Conservation (phyloP, 306 rosid species). For the Canavalia ensiformis region DNA sequence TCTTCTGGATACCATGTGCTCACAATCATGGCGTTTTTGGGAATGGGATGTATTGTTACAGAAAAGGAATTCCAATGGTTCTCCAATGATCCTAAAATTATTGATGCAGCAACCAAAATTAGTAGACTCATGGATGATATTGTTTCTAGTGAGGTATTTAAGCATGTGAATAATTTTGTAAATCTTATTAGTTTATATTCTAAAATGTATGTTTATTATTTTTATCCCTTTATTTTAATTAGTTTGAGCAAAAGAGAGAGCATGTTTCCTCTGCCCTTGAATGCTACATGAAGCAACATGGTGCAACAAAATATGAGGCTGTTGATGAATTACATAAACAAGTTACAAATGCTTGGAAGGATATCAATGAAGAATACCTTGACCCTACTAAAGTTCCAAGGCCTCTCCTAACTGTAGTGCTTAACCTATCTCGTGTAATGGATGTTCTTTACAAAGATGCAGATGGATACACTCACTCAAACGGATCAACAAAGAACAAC, state of each 20-base stretch:
- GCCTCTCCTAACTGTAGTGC: background rate
- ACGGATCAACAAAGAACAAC: background rate
- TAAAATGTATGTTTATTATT: no score
- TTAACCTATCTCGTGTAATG: background rate
- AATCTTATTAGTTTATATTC: background rate
- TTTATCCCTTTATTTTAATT: background rate
- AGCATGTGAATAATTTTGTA: no score
- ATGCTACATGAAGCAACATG: slow-evolving; percentile 46
- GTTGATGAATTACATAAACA: background rate
- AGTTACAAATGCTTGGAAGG: slow-evolving; percentile 44
- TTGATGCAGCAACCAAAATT: slow-evolving; percentile 33
- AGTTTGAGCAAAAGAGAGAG: slow-evolving; percentile 48
- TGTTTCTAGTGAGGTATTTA: slow-evolving; percentile 42
- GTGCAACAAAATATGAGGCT: slow-evolving; percentile 16
- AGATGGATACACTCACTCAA: slow-evolving; percentile 26
- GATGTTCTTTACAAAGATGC: slow-evolving; percentile 1
- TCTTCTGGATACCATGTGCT: slow-evolving; percentile 4
- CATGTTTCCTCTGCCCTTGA: slow-evolving; percentile 31
- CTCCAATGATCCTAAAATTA: slow-evolving; percentile 32
- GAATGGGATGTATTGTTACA: slow-evolving; percentile 19
- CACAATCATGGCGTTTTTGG: background rate
- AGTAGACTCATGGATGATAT: background rate
- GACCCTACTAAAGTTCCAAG: background rate
- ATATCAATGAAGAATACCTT: slow-evolving; percentile 25
- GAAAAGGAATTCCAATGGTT: slow-evolving; percentile 50